Base-by-base conservation (phyloP, 768 basidiomycete genomes). In the Tylopilus sp. region DNA sequence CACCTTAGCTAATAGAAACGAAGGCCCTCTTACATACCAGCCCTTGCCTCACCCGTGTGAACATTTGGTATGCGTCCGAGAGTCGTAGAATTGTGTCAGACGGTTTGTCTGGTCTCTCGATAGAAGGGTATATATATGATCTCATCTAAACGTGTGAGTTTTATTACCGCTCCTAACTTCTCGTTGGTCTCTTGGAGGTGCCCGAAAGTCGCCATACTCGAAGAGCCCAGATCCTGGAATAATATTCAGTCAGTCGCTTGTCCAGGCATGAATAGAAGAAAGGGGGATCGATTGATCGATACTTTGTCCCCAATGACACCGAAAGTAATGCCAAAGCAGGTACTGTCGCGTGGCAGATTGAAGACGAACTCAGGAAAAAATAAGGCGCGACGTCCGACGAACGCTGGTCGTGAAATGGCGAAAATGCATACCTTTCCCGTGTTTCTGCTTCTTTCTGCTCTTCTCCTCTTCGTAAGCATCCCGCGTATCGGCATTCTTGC, bases 161-260 rank as follows among this genome's bases (percentile, higher is more conserved):
- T 81, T 80, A 66, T 89, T 88, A 42, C 87, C 87, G 54, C 80
- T 78, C 68, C 79, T 86, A 47, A 85, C 61, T 56, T 87, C 84
- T 55, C 81, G 81, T 52, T 82, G 74, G 29, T 84, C 84, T 63
- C 78, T 81, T 0, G 85, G 87, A 21, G 84, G 81, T 21, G 80
- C 80, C 53, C 79, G 82, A 74, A 88, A 86, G 62, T 83, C 74
- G 21, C 82, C 81, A 53, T 79, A 78, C 48, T 70, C 63, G 14
- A 68, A 52, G 42, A 56, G 60, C 38, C 74, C 78, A 11, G 63
- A 45, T 53, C 73, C 80, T 79, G 53, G 17, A 49, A 57, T 57
- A 40, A 48, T n/a, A n/a, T n/a, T n/a, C 42, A 33, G 24, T 52
- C 47, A 59, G 51, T 54, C 30, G 41, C 26, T 25, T n/a, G n/a